Evolutionary conservation across 1,284 basidiomycete species (phyloP).

Genomic region (Sparassis latifolia): DNA sequence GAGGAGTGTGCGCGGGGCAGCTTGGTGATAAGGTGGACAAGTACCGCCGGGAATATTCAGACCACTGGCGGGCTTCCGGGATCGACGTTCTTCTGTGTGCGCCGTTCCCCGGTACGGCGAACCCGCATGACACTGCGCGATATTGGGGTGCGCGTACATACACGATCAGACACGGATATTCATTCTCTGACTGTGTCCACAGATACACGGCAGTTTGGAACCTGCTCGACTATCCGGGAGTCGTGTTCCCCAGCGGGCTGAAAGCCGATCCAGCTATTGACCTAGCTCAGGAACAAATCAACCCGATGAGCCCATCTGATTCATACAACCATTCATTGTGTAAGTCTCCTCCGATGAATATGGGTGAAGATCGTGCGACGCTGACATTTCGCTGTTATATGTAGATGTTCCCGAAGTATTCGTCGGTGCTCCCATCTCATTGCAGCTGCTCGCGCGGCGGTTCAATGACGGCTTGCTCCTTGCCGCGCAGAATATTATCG

Average conservation of each 20-base stretch:
- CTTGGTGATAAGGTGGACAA: neutral
- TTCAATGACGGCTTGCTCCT: constrained; percentile 1
- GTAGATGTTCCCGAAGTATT: constrained; percentile 1
- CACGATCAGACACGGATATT: no score
- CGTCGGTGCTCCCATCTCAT: neutral
- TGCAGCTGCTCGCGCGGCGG: constrained; percentile 2
- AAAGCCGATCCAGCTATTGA: neutral
- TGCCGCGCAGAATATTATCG: neutral
- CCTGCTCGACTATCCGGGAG: constrained; percentile 3
- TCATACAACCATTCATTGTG: constrained; percentile 1
- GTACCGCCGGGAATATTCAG: constrained; percentile 1
- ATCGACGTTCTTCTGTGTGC: constrained; percentile 4
- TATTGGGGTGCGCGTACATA: neutral
- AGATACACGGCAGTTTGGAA: constrained; percentile 4
- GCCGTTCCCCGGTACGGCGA: constrained; percentile 1
- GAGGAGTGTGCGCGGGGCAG: neutral
- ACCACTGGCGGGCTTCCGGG: constrained; percentile 1
- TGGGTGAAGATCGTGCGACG: neutral
- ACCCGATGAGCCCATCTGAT: neutral
- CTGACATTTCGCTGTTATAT: neutral
- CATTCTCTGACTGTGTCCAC: no score
- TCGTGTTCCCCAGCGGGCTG: constrained; percentile 1
- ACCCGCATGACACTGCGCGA: constrained; percentile 2
- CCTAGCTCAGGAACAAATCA: neutral
- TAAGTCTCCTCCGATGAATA: neutral